phyloP scores from a whole-genome alignment of 495 filamentous ascomycete species.

The Trichocladium uniseriatum region DNA sequence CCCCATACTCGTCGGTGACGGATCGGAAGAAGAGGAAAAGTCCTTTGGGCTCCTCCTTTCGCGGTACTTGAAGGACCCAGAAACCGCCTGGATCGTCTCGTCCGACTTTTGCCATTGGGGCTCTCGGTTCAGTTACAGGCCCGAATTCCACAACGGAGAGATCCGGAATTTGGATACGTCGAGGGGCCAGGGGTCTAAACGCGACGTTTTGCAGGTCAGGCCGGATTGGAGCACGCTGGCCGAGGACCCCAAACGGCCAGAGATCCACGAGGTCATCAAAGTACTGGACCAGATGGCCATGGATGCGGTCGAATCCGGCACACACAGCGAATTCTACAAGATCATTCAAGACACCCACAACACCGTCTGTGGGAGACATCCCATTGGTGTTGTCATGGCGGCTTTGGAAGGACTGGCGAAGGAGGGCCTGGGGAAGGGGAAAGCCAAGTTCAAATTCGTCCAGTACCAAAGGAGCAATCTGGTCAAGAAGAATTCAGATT shows the following conservation, averaged over 20 bases:
- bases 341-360: constrained; percentile 67
- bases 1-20: constrained; percentile 83
- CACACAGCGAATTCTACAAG: constrained; percentile 57
- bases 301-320: constrained; percentile 67
- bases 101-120: constrained; percentile 99
- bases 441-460: constrained; percentile 70
- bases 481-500: constrained; percentile 60
- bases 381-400: constrained; percentile 90
- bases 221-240: constrained; percentile 35
- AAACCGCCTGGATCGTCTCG: constrained; percentile 75
- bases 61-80: constrained; percentile 66
- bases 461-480: constrained; percentile 86
- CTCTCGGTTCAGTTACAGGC: constrained; percentile 67
- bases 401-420: constrained; percentile 55
- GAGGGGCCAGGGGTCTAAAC: constrained; percentile 55
- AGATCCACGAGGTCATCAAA: constrained; percentile 79
- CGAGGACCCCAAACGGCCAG: constrained; percentile 31
- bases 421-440: constrained; percentile 28
- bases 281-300: constrained; percentile 74
- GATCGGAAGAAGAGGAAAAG: constrained; percentile 54
- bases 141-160: constrained; percentile 14
- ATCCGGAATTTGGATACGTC: constrained; percentile 16
- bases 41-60: constrained; percentile 63
- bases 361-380: constrained; percentile 91
- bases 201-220: constrained; percentile 24